A percentile compares a stretch with the other conserved stretches of the same genome.
Conservation (phyloP, 768 basidiomycete species). For the Goffeauzyma gilvescens region DNA sequence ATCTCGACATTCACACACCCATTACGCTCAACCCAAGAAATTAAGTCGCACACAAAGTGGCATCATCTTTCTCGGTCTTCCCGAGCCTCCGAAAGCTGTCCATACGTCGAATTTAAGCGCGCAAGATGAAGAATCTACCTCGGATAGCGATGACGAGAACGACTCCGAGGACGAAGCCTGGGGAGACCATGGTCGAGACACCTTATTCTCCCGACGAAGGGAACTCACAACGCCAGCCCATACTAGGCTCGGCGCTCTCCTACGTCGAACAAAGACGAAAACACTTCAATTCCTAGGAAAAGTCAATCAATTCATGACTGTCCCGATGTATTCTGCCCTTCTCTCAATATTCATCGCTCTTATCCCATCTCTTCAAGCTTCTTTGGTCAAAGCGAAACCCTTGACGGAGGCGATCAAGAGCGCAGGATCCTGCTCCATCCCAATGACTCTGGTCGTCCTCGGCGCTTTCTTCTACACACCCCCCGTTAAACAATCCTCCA, state of each 20-base stretch:
- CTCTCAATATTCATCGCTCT: slow-evolving; percentile 59
- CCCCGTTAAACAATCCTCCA: slow-evolving; percentile 4
- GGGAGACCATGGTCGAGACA: slow-evolving; percentile 11
- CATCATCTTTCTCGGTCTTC: slow-evolving; percentile 28
- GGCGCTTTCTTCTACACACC: slow-evolving; percentile 68
- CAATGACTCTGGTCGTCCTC: slow-evolving; percentile 72
- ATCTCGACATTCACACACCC: too few species aligned
- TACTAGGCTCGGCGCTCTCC: slow-evolving; percentile 14
- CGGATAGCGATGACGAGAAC: slow-evolving; percentile 17
- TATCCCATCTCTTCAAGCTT: slow-evolving; percentile 52
- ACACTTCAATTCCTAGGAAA: slow-evolving; percentile 28
- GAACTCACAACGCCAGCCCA: slow-evolving; percentile 12
- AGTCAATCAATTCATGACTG: slow-evolving; percentile 60
- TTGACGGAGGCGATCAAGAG: slow-evolving; percentile 32
- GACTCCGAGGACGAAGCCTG: slow-evolving; percentile 21
- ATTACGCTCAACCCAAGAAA: neutral
- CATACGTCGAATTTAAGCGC: slow-evolving; percentile 11
- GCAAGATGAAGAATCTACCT: slow-evolving; percentile 8
- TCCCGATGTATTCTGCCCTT: slow-evolving; percentile 64
- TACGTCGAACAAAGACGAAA: slow-evolving; percentile 10
- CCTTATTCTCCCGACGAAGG: slow-evolving; percentile 9
- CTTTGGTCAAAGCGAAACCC: slow-evolving; percentile 45
- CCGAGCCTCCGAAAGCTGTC: slow-evolving; percentile 18
- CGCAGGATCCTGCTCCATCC: slow-evolving; percentile 38
- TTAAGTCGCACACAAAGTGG: slow-evolving; percentile 27